Conservation (phyloP, 371 early-diverging fungal species). For the Lichtheimia ramosa region DNA sequence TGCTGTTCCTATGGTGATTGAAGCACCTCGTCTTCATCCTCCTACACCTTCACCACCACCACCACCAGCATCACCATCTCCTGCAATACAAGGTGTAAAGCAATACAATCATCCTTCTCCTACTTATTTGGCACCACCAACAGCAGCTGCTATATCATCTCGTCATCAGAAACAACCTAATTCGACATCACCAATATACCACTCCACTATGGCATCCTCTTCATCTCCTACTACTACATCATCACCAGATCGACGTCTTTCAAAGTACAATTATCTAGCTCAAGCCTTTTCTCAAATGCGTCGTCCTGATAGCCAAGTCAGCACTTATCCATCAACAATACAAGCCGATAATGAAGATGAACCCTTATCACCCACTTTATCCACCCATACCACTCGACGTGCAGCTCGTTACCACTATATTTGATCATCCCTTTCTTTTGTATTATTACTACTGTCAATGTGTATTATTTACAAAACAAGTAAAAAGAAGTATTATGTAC, state of each 20-base stretch:
- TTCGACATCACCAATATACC: too few relatives aligned
- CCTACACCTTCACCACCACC: constrained; percentile 13
- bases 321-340: not conserved
- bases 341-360: not conserved
- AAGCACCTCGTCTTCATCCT: not conserved
- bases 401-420: not conserved
- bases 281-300: constrained; percentile 45
- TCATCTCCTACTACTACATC: not conserved
- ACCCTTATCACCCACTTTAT: not conserved
- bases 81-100: constrained; percentile 17
- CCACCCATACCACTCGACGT: not conserved
- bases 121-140: too few relatives aligned
- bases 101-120: constrained; percentile 11
- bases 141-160: too few relatives aligned
- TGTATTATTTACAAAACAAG: not conserved
- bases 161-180: too few relatives aligned
- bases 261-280: constrained; percentile 40
- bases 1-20: not conserved
- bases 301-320: constrained; percentile 13
- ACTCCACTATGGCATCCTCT: not conserved
- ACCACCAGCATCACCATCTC: not conserved
- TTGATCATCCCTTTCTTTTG: not conserved
- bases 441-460: not conserved
- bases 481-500: constrained; percentile 4
- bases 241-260: constrained; percentile 27